These are phyloP conservation scores for Pyronema omphalodes DNA, from an alignment of 495 filamentous ascomycete species.

Conservation along the genomic window DNA sequence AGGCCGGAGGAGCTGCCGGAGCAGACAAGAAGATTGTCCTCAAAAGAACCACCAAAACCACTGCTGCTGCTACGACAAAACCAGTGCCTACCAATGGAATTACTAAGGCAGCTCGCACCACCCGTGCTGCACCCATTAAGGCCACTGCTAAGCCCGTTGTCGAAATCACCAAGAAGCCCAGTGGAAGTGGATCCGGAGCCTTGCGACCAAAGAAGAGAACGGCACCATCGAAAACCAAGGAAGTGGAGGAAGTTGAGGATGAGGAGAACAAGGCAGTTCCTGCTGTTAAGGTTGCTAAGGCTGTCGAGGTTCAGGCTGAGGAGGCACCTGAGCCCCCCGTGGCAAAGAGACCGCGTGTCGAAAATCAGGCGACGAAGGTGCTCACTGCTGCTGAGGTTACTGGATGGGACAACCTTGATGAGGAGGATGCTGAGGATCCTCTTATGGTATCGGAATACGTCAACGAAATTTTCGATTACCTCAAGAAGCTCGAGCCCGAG, in stretches of 20 bases:
- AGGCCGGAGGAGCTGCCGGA: slow-evolving; percentile 48
- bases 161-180: slow-evolving; percentile 13
- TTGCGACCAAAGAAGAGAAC: slow-evolving; percentile 22
- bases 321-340: slow-evolving; percentile 13
- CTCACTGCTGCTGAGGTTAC: not conserved
- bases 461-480: slow-evolving; percentile 91
- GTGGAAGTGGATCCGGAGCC: slow-evolving; percentile 18
- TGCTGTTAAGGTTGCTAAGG: not conserved
- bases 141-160: slow-evolving; percentile 9
- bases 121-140: slow-evolving; percentile 20
- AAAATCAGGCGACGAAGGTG: not conserved
- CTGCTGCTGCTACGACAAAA: slow-evolving; percentile 33
- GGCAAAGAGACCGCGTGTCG: slow-evolving; percentile 13
- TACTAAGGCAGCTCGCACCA: slow-evolving; percentile 17
- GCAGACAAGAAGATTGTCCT: slow-evolving; percentile 29
- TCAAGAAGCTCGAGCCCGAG: slow-evolving; percentile 64
- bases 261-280: not conserved
- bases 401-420: slow-evolving; percentile 43
- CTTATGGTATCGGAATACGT: slow-evolving; percentile 97
- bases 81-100: slow-evolving; percentile 16
- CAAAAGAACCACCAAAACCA: slow-evolving; percentile 29
- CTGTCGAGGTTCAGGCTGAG: slow-evolving; percentile 24
- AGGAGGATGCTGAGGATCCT: slow-evolving; percentile 77
- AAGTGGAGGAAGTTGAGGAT: slow-evolving; percentile 8
- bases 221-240: slow-evolving; percentile 16